Evolutionary conservation across 768 basidiomycete genomes (phyloP), one percentile per base, ranked within the genome.

Genomic region (Scleroderma citrinum): DNA sequence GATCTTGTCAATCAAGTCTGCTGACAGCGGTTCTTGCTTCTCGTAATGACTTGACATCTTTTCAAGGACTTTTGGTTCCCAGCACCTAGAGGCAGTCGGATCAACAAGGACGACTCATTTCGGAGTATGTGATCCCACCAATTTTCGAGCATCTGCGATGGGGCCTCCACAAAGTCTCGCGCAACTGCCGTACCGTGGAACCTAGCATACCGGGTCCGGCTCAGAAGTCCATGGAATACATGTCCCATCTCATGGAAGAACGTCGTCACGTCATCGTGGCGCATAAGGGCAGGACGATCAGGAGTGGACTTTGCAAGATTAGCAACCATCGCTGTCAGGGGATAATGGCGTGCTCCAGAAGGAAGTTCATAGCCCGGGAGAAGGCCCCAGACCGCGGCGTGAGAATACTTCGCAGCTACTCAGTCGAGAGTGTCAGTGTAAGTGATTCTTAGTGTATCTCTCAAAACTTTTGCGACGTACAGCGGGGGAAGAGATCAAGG

Each of bases 191-290:
- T 91, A 17, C 91, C 90, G 56, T 92, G 89, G 79, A 92, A 93
- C 13, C 83, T 71, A 19, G 81, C 68, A 61, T 81, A 92, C 51
- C 75, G 77, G 29, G 88, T 90, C 50, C 69, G 73, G 57, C 82
- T 84, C 43, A 90, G 67, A 40, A 94, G 65, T 10, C 78, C 80
- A 55, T 84, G 82, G 72, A 84, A 84, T 4, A 81, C 80, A 52
- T 84, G 82, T 1, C 84, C 88, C 85, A 90, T 87, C 67, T 92
- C 91, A 56, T 93, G 91, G 78, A 92, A 91, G 70, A 92, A 90
- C 0, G 90, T 93, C 11, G 89, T 88, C 1, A 90, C 89, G 49
- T 91, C 87, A 56, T 85, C 82, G 52, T 92, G 88, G n/a, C 79
- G 72, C 88, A 94, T 87, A 31, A 92, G 70, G 17, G 88, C 89